Conservation (phyloP, 768 basidiomycete genomes). For the Hortiboletus campestris region DNA sequence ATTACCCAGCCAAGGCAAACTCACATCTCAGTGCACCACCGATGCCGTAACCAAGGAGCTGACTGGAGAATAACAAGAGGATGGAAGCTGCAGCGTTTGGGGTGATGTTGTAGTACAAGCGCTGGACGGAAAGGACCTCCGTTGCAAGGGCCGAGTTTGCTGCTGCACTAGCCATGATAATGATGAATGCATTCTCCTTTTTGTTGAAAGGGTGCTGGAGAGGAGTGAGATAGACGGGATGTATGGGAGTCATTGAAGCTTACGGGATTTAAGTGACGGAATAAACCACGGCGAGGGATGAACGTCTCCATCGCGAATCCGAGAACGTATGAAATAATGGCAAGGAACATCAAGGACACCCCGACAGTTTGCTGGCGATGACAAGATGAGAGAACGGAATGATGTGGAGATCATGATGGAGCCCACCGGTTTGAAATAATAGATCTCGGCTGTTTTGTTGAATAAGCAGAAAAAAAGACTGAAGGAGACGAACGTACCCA, state of each 20-base stretch:
- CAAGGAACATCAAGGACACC: slow-evolving; percentile 54
- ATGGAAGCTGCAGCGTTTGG: slow-evolving; percentile 47
- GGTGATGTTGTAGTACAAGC: slow-evolving; percentile 51
- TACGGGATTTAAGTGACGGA: slow-evolving; percentile 54
- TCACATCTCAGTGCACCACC: slow-evolving; percentile 50
- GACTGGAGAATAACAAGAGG: slow-evolving; percentile 38
- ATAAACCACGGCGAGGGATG: slow-evolving; percentile 44
- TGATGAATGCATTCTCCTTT: slow-evolving; percentile 57
- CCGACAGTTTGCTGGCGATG: slow-evolving; percentile 45
- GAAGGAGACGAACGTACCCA: slow-evolving; percentile 33
- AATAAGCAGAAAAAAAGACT: not conserved
- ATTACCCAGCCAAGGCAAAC: slow-evolving; percentile 1
- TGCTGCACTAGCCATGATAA: slow-evolving; percentile 57
- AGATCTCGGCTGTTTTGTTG: slow-evolving; percentile 46
- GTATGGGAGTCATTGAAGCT: not conserved
- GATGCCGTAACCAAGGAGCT: slow-evolving; percentile 50
- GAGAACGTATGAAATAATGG: slow-evolving; percentile 49
- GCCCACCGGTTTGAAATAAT: slow-evolving; percentile 57
- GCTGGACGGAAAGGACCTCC: slow-evolving; percentile 53
- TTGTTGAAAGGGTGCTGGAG: slow-evolving; percentile 58
- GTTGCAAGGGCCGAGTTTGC: slow-evolving; percentile 53
- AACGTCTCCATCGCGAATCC: slow-evolving; percentile 46
- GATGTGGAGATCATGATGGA: not conserved
- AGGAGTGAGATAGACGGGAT: not conserved
- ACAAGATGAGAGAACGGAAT: slow-evolving; percentile 2